These are phyloP conservation scores for Plectosphaerella plurivora DNA, from an alignment of 2,329 filamentous ascomycete species.

Conservation along the genomic window DNA sequence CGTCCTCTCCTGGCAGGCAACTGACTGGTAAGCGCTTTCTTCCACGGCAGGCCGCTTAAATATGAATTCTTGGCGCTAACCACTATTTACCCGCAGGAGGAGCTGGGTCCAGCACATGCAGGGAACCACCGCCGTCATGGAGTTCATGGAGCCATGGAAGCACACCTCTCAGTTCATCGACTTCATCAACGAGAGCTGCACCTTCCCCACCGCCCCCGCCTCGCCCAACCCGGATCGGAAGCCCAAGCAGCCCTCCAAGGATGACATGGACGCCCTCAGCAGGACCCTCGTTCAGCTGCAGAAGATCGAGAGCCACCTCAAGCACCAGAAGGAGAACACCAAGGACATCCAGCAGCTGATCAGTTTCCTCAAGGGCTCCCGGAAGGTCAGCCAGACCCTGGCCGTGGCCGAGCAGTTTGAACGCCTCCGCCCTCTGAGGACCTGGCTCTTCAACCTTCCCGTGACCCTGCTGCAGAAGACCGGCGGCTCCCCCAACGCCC, in stretches of 20 bases:
- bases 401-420: slow-evolving; percentile 83
- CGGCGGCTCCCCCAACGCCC: slow-evolving; percentile 68
- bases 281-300: slow-evolving; percentile 63
- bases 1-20: slow-evolving; percentile 91
- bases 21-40: slow-evolving; percentile 71
- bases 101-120: slow-evolving; percentile 92
- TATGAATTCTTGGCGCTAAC: slow-evolving; percentile 27
- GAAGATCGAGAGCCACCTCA: slow-evolving; percentile 63
- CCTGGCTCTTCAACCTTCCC: slow-evolving; percentile 95
- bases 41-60: slow-evolving; percentile 24
- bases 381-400: slow-evolving; percentile 64
- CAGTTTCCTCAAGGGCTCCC: slow-evolving; percentile 67
- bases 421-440: slow-evolving; percentile 79
- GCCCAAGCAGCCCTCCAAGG: slow-evolving; percentile 59
- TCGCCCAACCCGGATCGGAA: slow-evolving; percentile 59
- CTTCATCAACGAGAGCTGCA: slow-evolving; percentile 76
- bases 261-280: slow-evolving; percentile 66
- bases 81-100: slow-evolving; percentile 52
- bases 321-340: slow-evolving; percentile 64
- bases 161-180: slow-evolving; percentile 82
- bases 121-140: slow-evolving; percentile 75
- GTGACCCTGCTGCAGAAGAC: slow-evolving; percentile 76
- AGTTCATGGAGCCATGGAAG: slow-evolving; percentile 88
- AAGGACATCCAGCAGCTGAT: slow-evolving; percentile 66
- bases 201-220: slow-evolving; percentile 62